Percentiles rank a stretch among this genome's conserved stretches.
These are phyloP conservation scores for Austropuccinia psidii DNA, from an alignment of 1,284 basidiomycete species.

Conservation along the genomic window DNA sequence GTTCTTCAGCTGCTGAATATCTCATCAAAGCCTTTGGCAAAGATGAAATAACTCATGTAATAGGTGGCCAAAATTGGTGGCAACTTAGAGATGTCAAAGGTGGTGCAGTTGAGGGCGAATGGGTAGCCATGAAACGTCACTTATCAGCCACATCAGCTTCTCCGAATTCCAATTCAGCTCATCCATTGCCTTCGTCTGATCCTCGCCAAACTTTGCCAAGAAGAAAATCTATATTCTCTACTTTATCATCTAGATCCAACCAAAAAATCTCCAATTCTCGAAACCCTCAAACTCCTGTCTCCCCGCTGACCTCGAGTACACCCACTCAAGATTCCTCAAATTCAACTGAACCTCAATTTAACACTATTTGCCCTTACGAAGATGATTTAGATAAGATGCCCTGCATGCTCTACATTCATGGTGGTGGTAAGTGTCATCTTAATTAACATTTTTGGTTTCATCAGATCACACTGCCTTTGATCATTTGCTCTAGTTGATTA, in stretches of 20 bases:
- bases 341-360: background rate
- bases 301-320: background rate
- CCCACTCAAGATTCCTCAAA: background rate
- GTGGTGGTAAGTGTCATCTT: conserved; percentile 28
- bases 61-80: conserved; percentile 95
- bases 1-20: conserved; percentile 66
- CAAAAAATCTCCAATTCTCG: background rate
- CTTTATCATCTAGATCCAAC: background rate
- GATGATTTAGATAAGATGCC: conserved; percentile 35
- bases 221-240: conserved; percentile 11
- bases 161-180: background rate
- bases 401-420: conserved; percentile 37
- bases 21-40: conserved; percentile 78
- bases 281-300: background rate
- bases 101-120: conserved; percentile 72
- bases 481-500: background rate
- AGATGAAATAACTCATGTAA: conserved; percentile 62
- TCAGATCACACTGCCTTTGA: too few species aligned
- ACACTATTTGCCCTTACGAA: conserved; percentile 17
- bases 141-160: conserved; percentile 15
- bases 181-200: background rate
- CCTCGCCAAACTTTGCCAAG: background rate
- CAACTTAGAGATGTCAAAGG: conserved; percentile 72
- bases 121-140: conserved; percentile 59
- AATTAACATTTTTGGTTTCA: background rate